A percentile compares a stretch with the other conserved stretches of the same genome.
Conservation (phyloP, 2,329 filamentous ascomycete species). For the Westerdykella ornata region DNA sequence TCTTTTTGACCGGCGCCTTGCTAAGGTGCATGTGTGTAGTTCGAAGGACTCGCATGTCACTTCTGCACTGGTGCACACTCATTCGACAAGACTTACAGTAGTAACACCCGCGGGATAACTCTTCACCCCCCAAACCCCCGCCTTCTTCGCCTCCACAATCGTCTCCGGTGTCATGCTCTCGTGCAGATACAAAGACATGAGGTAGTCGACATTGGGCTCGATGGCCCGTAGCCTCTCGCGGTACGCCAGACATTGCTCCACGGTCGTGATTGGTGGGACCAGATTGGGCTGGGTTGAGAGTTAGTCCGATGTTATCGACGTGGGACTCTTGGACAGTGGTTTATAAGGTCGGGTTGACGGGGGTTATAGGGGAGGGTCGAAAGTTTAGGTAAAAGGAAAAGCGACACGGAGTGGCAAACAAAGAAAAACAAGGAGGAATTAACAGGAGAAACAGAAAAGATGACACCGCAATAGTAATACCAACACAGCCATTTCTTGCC, state of each 20-base stretch:
- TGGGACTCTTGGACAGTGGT: no score
- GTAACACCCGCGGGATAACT: constrained; percentile 52
- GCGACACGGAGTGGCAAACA: no score
- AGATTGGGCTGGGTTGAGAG: constrained; percentile 41
- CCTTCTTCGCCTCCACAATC: constrained; percentile 65
- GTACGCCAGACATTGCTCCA: constrained; percentile 44
- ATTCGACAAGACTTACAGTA: constrained; percentile 16
- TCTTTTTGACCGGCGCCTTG: not conserved
- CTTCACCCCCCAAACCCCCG: constrained; percentile 68
- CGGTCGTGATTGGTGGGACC: constrained; percentile 46
- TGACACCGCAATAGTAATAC: no score
- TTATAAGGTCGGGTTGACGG: not conserved
- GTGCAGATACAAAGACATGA: constrained; percentile 49
- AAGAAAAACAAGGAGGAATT: no score
- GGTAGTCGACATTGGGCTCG: constrained; percentile 45
- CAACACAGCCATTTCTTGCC: no score
- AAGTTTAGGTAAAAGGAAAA: no score
- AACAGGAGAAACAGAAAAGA: no score
- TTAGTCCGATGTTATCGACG: not conserved
- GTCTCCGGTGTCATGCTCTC: constrained; percentile 44
- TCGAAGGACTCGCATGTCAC: no score
- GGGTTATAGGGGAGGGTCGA: not conserved
- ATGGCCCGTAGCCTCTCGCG: constrained; percentile 39
- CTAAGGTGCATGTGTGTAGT: not conserved
- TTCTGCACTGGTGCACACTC: not conserved